Evolutionary conservation across 2,329 filamentous ascomycete species (phyloP).

Genomic region (Aspergillus fumigatus): DNA sequence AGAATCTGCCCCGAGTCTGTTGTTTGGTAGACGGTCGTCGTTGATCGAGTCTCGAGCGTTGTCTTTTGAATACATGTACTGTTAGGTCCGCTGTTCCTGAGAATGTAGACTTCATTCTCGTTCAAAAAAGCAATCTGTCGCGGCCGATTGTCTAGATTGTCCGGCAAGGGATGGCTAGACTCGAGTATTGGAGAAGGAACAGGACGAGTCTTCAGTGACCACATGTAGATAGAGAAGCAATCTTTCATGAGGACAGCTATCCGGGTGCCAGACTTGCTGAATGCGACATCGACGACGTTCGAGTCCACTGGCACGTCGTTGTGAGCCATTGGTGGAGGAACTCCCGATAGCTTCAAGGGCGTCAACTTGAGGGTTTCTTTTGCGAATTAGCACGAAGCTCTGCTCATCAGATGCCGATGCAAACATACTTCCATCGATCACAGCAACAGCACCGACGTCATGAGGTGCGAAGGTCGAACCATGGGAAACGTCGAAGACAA

Average conservation of each 20-base stretch:
- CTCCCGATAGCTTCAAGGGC: constrained; percentile 74
- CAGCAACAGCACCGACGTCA: constrained; percentile 74
- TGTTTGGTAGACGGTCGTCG: constrained; percentile 27
- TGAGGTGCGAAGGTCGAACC: constrained; percentile 67
- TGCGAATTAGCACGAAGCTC: constrained; percentile 18
- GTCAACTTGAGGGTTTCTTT: constrained; percentile 69
- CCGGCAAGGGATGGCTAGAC: constrained; percentile 34
- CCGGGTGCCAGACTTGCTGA: constrained; percentile 59
- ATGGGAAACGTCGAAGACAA: constrained; percentile 61
- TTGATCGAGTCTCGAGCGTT: constrained; percentile 30
- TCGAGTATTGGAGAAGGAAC: constrained; percentile 35
- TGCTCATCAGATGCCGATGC: background rate
- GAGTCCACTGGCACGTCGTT: constrained; percentile 63
- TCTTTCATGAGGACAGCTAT: constrained; percentile 68
- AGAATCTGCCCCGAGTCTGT: constrained; percentile 30
- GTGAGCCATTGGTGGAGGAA: constrained; percentile 89
- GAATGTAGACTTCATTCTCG: constrained; percentile 40
- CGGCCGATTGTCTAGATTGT: constrained; percentile 25
- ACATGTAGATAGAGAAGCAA: constrained; percentile 65
- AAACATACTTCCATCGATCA: constrained; percentile 70
- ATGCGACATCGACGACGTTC: constrained; percentile 68
- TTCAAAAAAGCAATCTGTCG: constrained; percentile 46
- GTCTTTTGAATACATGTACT: constrained; percentile 29
- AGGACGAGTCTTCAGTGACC: constrained; percentile 53
- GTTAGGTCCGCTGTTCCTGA: constrained; percentile 33